Evolutionary conservation across 768 basidiomycete species (phyloP), one percentile per base, ranked within the genome.

Genomic region (Suillus paluster): DNA sequence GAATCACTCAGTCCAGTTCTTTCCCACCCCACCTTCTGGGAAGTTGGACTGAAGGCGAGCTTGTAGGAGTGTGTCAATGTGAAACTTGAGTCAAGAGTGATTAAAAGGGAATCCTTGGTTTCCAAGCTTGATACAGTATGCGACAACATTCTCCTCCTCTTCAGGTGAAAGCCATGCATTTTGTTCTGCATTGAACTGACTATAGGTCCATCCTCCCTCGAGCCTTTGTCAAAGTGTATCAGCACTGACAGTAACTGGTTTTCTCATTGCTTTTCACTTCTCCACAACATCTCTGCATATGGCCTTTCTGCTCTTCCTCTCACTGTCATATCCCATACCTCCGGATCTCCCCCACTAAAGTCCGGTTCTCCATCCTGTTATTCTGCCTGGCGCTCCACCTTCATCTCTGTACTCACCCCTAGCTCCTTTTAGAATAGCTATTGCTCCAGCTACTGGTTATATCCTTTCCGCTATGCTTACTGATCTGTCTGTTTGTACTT

Each of bases 1-100:
- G 44, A 76, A 75, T 21, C 60, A 54, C 5, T 70, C 45, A 1
- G 73, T 73, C 79, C 78, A 82, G 21, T 76, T 69, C 41, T 69
- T 68, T 1, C 80, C 78, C 38, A 80, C 73, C 25, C 78, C 75
- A 23, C 14, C 6, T 17, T 52, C 15, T 9, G 72, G 75, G 57
- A 78, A 80, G 36, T 58, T 30, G 36, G 65, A 52, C 7, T 76
- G 76, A 34, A 73, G 64, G 1, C 65, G 60, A 27, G 76, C 74
- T 9, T 45, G 44, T 21, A 63, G 63, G 45, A 80, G 73, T 3
- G 46, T 36, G 53, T 74, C 68, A n/a, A 69, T 68, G 65, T 68
- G 62, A 19, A 67, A 62, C 54, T 69, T 65, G 19, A 76, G 60
- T 11, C 53, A 48, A 10, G 36, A 25, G 41, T 72, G 73, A 36